phyloP scores from a whole-genome alignment of 495 filamentous ascomycete species.

The Xylaria scruposa region DNA sequence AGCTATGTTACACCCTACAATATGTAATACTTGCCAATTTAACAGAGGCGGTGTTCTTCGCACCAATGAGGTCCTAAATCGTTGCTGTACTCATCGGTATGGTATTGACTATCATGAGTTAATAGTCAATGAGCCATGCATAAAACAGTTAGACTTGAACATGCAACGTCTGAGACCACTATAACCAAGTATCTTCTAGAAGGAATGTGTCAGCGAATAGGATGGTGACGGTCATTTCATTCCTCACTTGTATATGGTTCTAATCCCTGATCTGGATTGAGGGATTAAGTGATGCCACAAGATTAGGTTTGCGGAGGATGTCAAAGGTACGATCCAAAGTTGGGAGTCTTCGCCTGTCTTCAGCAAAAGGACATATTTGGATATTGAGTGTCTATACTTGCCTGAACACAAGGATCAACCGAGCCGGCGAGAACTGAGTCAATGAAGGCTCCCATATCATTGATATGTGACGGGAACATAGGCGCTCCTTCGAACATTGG shows the following conservation, averaged over 20 bases:
- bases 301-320: not conserved
- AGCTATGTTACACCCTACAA: not conserved
- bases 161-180: not conserved
- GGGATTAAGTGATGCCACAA: not conserved
- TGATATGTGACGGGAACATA: slow-evolving; percentile 27
- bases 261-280: not conserved
- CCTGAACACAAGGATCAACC: slow-evolving; percentile 17
- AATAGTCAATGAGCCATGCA: not conserved
- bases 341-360: not conserved
- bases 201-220: not conserved
- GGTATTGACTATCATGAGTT: too few species aligned
- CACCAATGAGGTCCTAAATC: not conserved
- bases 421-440: slow-evolving; percentile 23
- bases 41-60: not conserved
- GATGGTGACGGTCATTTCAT: not conserved
- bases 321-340: slow-evolving; percentile 12
- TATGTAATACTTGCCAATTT: not conserved
- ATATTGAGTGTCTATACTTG: slow-evolving; percentile 1
- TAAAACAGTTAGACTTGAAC: not conserved
- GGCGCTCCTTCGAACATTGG: slow-evolving; percentile 26
- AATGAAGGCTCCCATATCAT: slow-evolving; percentile 22
- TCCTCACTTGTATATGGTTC: not conserved
- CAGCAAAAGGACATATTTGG: slow-evolving; percentile 2
- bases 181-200: not conserved
- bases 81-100: not conserved